These are phyloP conservation scores for Tetracladium setigerum DNA, from an alignment of 495 filamentous ascomycete species.

Conservation along the genomic window DNA sequence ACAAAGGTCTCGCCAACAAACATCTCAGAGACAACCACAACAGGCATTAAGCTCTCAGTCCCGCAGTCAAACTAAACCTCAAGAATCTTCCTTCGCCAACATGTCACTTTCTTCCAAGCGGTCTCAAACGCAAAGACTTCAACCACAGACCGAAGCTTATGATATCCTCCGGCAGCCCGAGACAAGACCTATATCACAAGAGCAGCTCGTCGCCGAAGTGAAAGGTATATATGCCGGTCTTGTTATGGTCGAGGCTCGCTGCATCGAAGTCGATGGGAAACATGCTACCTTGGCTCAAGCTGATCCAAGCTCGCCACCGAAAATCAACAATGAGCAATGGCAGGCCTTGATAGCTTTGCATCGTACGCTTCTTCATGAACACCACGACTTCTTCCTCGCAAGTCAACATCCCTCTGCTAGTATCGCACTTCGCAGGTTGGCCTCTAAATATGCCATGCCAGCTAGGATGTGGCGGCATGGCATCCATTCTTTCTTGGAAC, in stretches of 20 bases:
- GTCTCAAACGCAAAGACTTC: too few relatives aligned
- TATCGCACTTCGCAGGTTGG: constrained; percentile 1
- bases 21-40: background rate
- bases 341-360: constrained; percentile 64
- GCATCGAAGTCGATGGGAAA: constrained; percentile 57
- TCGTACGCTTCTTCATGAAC: constrained; percentile 64
- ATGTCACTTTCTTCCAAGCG: too few relatives aligned
- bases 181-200: constrained; percentile 63
- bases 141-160: constrained; percentile 6
- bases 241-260: constrained; percentile 74
- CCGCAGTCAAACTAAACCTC: too few relatives aligned
- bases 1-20: constrained; percentile 1
- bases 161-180: constrained; percentile 42
- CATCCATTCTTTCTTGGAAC: constrained; percentile 70
- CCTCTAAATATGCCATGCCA: constrained; percentile 18
- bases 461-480: constrained; percentile 46
- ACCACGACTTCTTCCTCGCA: constrained; percentile 74
- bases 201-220: constrained; percentile 62
- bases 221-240: constrained; percentile 72
- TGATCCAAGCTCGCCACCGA: constrained; percentile 20
- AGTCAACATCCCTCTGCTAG: constrained; percentile 64
- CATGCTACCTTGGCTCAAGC: constrained; percentile 28
- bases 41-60: background rate
- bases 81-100: too few relatives aligned
- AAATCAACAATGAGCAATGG: constrained; percentile 56